Evolutionary conservation across 768 basidiomycete species (phyloP), one percentile per base, ranked within the genome.

Genomic region (Tubosaeta sp.): DNA sequence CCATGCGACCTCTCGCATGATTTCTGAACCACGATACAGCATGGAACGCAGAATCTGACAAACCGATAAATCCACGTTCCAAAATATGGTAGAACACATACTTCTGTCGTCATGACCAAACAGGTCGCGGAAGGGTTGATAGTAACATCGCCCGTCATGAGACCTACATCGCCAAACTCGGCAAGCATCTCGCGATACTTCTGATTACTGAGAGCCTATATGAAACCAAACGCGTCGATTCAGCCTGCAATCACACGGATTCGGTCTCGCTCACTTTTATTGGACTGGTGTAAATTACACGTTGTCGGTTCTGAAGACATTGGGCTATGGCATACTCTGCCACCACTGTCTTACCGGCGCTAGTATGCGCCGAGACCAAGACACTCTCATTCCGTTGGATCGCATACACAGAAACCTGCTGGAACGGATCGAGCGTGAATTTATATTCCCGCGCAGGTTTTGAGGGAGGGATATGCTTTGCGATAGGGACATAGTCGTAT

Each of bases 1-100:
- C 97, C 97, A 99, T 1, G 95, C 94, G n/a, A 99, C 95, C 75
- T 99, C 97, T 51, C 97, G 90, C 89, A 98, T 95, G 59, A 99
- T 88, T 74, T 99, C 97, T 4, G 94, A 97, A 35, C 97, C 97
- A 49, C 97, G 86, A 66, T 99, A 99, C 26, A 99, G 75, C 95
- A 99, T 99, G 5, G 95, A 97, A 17, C 97, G 85, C 47, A 99
- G 70, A 84, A 99, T 98, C 94, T 98, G 56, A 27, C 19, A 31
- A 7, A 13, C 31, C 12, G 22, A 33, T 58, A 25, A 46, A 31
- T 41, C 14, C 17, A 29, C 26, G 33, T 7, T 42, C 10, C 6
- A 9, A 27, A 19, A 27, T 8, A 39, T 37, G 27, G 35, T 4
- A 44, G 26, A 44, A 14, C 13, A n/a, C 60, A 49, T 59, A 94